These are phyloP conservation scores for Penicillium aurantiogriseum DNA, from an alignment of 2,329 filamentous ascomycete species.

Conservation along the genomic window DNA sequence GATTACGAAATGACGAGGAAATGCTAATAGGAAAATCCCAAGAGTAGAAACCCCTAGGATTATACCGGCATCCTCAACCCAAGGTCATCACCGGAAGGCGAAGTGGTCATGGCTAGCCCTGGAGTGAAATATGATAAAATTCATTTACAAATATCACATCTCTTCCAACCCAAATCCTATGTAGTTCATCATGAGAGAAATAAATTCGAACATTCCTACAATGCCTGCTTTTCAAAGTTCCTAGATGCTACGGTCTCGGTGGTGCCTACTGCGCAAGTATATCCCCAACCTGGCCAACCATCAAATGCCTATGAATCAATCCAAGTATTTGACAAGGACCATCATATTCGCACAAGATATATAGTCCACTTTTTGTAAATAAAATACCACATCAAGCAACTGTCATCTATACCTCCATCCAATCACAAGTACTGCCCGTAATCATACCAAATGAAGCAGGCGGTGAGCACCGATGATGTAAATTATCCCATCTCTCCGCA, in stretches of 20 bases:
- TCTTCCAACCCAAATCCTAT: too few species aligned
- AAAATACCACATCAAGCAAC: neutral
- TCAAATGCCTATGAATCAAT: neutral
- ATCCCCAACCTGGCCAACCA: neutral
- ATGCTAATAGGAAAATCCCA: neutral
- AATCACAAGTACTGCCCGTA: conserved; percentile 1
- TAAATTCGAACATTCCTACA: neutral
- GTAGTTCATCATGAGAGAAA: too few species aligned
- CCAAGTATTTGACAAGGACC: too few species aligned
- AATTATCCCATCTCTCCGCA: conserved; percentile 10
- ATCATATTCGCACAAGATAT: neutral
- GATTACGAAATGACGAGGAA: neutral
- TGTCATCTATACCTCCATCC: neutral
- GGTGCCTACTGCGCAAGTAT: neutral
- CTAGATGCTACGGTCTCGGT: neutral
- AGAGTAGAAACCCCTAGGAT: too few species aligned
- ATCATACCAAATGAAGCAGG: neutral
- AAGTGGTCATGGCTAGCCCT: neutral
- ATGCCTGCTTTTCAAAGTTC: neutral
- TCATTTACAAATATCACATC: neutral
- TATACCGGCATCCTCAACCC: neutral
- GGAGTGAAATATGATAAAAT: neutral
- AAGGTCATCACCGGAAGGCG: neutral
- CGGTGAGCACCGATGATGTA: conserved; percentile 13
- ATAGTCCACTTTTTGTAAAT: neutral